A percentile compares a stretch with the other conserved stretches of the same genome.
Conservation (phyloP, 345 rosid genomes). For the Acer yangbiense region DNA sequence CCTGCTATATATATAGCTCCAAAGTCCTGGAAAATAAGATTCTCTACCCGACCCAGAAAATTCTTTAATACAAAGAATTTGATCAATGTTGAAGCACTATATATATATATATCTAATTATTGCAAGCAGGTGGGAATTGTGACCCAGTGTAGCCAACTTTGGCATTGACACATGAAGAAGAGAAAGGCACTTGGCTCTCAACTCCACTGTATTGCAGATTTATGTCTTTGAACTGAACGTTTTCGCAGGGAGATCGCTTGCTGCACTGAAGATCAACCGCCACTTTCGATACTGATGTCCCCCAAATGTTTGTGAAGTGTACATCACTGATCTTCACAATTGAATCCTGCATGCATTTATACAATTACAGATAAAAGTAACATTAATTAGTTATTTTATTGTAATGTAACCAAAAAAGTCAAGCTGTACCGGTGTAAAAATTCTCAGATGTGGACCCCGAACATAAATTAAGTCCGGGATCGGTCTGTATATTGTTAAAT, state of each 20-base stretch:
- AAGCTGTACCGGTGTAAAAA: too few species aligned
- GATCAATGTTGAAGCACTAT: too few species aligned
- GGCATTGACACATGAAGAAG: constrained; percentile 41
- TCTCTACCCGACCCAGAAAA: not conserved
- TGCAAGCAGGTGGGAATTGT: constrained; percentile 53
- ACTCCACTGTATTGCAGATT: constrained; percentile 37
- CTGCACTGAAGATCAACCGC: constrained; percentile 57
- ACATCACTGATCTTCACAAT: constrained; percentile 45
- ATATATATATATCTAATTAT: not conserved
- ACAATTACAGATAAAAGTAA: not conserved
- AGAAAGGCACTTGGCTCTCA: constrained; percentile 17
- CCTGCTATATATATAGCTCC: not conserved
- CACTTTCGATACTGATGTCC: constrained; percentile 41
- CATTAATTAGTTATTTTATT: not conserved
- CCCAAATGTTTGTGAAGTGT: constrained; percentile 44
- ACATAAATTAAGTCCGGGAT: too few species aligned
- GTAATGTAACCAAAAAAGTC: too few species aligned
- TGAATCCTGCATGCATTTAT: constrained; percentile 43
- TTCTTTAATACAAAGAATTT: not conserved
- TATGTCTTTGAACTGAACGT: constrained; percentile 39
- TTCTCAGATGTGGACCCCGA: too few species aligned
- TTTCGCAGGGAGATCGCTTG: constrained; percentile 43
- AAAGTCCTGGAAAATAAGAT: not conserved
- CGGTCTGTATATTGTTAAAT: too few species aligned
- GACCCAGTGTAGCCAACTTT: constrained; percentile 28